These are phyloP conservation scores for Galerina marginata DNA, from an alignment of 768 basidiomycete species.

Conservation along the genomic window DNA sequence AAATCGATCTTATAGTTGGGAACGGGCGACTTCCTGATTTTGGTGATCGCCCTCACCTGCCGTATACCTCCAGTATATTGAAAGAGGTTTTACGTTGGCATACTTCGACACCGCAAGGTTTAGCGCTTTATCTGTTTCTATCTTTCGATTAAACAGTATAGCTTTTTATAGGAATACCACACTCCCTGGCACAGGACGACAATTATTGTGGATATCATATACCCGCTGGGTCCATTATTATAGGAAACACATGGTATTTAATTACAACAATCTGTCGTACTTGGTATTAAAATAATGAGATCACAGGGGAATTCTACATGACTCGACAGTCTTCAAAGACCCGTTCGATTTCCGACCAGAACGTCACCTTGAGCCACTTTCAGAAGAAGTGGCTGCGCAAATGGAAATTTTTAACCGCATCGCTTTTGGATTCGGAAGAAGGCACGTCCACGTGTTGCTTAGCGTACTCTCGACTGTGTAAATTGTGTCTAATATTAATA, in stretches of 20 bases:
- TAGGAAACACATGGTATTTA: slow-evolving; percentile 6
- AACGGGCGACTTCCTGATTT: slow-evolving; percentile 44
- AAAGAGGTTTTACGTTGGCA: slow-evolving; percentile 34
- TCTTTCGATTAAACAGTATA: no score
- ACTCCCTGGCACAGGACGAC: slow-evolving; percentile 3
- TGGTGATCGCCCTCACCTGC: slow-evolving; percentile 39
- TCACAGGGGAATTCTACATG: slow-evolving; percentile 4
- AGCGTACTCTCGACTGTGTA: no score
- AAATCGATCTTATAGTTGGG: slow-evolving; percentile 44
- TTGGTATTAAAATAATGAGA: neutral
- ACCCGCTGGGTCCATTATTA: slow-evolving; percentile 5
- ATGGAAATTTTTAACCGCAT: neutral
- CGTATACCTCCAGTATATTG: slow-evolving; percentile 42
- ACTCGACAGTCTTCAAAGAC: slow-evolving; percentile 5
- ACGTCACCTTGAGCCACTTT: neutral
- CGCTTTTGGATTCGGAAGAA: slow-evolving; percentile 8
- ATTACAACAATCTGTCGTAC: neutral
- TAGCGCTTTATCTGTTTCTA: no score
- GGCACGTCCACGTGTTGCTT: neutral
- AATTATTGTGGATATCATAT: slow-evolving; percentile 4
- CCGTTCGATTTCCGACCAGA: slow-evolving; percentile 7
- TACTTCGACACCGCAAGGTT: neutral
- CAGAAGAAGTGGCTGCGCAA: neutral
- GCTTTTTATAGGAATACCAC: neutral
- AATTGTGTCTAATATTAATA: neutral